Percentiles rank a stretch among this genome's conserved stretches.
These are phyloP conservation scores for Calophaca sinica DNA, from an alignment of 306 rosid genomes.

Conservation along the genomic window DNA sequence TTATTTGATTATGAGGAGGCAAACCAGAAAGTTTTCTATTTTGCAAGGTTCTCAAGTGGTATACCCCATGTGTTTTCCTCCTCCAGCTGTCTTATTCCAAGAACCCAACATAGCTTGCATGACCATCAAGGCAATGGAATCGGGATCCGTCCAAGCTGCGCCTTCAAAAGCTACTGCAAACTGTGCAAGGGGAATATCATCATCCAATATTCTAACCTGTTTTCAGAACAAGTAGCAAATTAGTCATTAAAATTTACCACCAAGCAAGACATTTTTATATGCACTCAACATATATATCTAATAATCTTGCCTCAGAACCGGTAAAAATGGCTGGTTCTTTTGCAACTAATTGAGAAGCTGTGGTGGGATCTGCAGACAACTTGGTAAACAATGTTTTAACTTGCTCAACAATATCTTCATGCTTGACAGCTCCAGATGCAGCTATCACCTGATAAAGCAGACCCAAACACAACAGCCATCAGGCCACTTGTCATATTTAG, in stretches of 20 bases:
- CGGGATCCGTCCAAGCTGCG: slow-evolving; percentile 95
- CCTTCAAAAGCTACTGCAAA: slow-evolving; percentile 84
- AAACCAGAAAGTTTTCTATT: not conserved
- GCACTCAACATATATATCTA: not conserved
- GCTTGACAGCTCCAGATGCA: slow-evolving; percentile 89
- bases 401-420: slow-evolving; percentile 70
- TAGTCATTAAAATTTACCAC: not conserved
- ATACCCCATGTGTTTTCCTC: slow-evolving; percentile 95
- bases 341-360: slow-evolving; percentile 78
- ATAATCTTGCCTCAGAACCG: slow-evolving; percentile 63
- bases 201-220: slow-evolving; percentile 88
- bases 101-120: slow-evolving; percentile 92
- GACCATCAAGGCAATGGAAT: slow-evolving; percentile 83
- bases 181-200: slow-evolving; percentile 79
- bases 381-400: slow-evolving; percentile 72
- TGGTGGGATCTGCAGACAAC: slow-evolving; percentile 75
- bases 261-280: not conserved
- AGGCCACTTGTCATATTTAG: not conserved
- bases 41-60: slow-evolving; percentile 14
- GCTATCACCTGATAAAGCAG: slow-evolving; percentile 67
- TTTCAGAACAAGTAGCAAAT: slow-evolving; percentile 19
- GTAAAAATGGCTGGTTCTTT: slow-evolving; percentile 78
- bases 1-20: slow-evolving; percentile 15
- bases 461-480: not conserved
- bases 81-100: slow-evolving; percentile 69